Evolutionary conservation across 169 alveolate species (phyloP), one percentile per base, ranked within the genome.

Genomic region (Blepharisma undulans): DNA sequence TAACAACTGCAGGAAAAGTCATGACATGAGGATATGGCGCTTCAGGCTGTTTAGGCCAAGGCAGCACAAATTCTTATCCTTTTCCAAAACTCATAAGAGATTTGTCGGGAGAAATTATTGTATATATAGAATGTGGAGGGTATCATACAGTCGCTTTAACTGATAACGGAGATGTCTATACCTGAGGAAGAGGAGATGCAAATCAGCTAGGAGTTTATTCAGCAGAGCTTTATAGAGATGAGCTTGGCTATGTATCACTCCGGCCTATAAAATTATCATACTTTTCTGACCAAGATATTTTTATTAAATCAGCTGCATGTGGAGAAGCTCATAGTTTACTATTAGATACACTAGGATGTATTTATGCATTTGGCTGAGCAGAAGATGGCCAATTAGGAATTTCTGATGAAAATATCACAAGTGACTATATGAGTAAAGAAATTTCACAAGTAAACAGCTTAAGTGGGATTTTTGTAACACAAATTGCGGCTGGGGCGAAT

Each of bases 301-400:
- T 89, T 72, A 90, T 95, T 3, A 92, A 94, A 72, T 66, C 92
- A 21, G 91, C 90, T 10, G 94, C 96, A 1, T 95, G 95, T 76
- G 98, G 98, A 3, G 98, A 96, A 93, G 98, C 96, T 66, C 97
- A 96, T 90, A 87, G 96, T 22, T 84, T 96, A 32, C 92, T 91
- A 30, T 88, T 96, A 32, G 97, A 94, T 85, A 25, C 89, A 60
- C 92, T 92, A 80, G 98, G 98, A 74, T 60, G 86, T 48, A 81
- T 94, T 48, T 96, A 93, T 90, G 71, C 98, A 22, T 96, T 93
- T 89, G 98, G 98, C 8, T 93, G 95, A 90, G 93, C 91, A 82
- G 92, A 93, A 60, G 93, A 93, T 84, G 97, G 97, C 0, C 93
- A 96, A 91, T 93, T 96, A 71, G 98, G 98, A 18, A 61, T 93